Evolutionary conservation across 306 rosid genomes (phyloP), one percentile per base, ranked within the genome.

Genomic region (Cotoneaster glaucophyllus): DNA sequence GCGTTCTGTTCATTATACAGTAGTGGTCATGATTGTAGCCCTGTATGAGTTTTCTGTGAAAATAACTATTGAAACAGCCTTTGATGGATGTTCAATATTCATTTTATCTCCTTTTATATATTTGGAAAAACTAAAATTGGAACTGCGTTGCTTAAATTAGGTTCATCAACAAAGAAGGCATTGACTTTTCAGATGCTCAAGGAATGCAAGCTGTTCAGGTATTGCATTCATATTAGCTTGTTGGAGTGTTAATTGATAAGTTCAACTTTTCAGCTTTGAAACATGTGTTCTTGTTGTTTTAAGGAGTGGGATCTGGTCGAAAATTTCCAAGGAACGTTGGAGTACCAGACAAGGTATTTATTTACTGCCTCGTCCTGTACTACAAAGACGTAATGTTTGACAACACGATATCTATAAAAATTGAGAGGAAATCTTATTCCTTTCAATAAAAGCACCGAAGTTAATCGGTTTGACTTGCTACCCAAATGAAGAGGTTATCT

Each of bases 271-370:
- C 65, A 48, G 24, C 82, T 45, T 66, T 79, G 75, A 59, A 71
- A 45, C 71, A 50, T 48, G 59, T 71, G 25, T 78, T 75, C 74
- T 73, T 84, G 28, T 73, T 61, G 68, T 61, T 82, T 83, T 15
- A 26, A 92, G 99, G 99, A 95, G 84, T 95, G 97, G 99, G 99
- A 95, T 73, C 90, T 95, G 90, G 99, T 63, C 75, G 99, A 95
- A 83, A 95, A 92, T 84, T 80, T 83, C 78, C 99, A 90, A 81
- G 99, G 99, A 86, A 89, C 89, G 53, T 67, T 95, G 85, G 99
- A 95, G 88, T 95, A 89, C 88, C 99, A 95, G 87, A 95, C 99
- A 76, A 88, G 97, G 97, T 95, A 88, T 82, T 63, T 50, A 82
- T 83, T 69, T 44, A 61, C 12, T 14, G 64, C 73, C 82, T 77